These are phyloP conservation scores for Chrysoporthe deuterocubensis DNA, from an alignment of 2,329 filamentous ascomycete genomes.

Conservation along the genomic window DNA sequence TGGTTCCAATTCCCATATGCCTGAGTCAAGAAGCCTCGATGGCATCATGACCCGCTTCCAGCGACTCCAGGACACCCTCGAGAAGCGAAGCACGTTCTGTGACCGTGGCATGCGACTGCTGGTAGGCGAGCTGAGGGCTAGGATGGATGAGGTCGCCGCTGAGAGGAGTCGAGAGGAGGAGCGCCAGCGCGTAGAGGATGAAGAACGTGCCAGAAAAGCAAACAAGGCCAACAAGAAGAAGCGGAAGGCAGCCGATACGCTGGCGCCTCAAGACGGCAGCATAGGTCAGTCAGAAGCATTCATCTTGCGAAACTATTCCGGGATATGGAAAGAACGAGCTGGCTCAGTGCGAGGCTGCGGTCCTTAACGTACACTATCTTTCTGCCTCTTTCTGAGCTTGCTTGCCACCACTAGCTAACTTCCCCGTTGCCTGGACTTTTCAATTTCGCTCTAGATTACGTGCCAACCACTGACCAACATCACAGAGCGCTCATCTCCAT, in stretches of 20 bases:
- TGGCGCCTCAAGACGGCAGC: constrained; percentile 57
- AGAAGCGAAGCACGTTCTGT: constrained; percentile 68
- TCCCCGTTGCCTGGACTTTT: background rate
- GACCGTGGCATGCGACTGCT: constrained; percentile 76
- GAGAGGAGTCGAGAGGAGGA: constrained; percentile 55
- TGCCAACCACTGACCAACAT: constrained; percentile 29
- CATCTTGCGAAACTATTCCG: background rate
- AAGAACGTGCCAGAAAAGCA: constrained; percentile 49
- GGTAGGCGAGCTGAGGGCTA: constrained; percentile 66
- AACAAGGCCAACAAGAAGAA: constrained; percentile 80
- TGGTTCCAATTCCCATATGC: constrained; percentile 60
- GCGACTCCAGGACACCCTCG: constrained; percentile 67
- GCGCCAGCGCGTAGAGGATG: constrained; percentile 53
- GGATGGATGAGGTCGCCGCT: constrained; percentile 55
- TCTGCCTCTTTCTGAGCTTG: background rate
- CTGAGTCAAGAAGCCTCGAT: constrained; percentile 66
- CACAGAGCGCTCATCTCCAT: constrained; percentile 58
- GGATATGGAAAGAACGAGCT: background rate
- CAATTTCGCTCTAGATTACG: constrained; percentile 1
- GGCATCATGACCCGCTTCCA: constrained; percentile 67
- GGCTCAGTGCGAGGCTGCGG: background rate
- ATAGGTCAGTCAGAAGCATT: constrained; percentile 36
- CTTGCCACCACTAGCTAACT: background rate
- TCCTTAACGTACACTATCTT: background rate
- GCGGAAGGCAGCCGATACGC: constrained; percentile 70